Percentiles rank a stretch among this genome's conserved stretches.
Conservation (phyloP, 495 filamentous ascomycete genomes). For the Podospora pseudoanserina region DNA sequence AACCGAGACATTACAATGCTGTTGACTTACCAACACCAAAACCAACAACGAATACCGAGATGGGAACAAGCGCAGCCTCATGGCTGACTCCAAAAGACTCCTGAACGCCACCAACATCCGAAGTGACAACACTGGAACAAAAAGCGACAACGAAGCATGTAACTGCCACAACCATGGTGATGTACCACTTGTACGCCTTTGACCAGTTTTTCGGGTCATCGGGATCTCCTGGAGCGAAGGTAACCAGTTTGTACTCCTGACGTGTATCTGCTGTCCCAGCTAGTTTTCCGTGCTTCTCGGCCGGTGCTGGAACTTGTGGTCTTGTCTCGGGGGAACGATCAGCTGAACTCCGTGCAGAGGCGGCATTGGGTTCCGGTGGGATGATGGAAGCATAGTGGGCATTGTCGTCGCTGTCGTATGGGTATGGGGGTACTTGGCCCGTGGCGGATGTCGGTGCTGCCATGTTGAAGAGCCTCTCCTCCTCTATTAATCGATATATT, state of each 20-base stretch:
- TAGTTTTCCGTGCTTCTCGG: conserved; percentile 14
- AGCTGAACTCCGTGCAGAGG: background rate
- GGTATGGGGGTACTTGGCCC: background rate
- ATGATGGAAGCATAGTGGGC: conserved; percentile 8
- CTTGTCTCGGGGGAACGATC: background rate
- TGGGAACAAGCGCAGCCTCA: conserved; percentile 62
- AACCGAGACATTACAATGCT: background rate
- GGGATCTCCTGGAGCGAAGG: conserved; percentile 62
- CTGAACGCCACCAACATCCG: conserved; percentile 59
- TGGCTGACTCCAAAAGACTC: conserved; percentile 59
- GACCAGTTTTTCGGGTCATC: conserved; percentile 69
- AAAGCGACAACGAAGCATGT: conserved; percentile 67
- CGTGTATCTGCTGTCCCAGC: conserved; percentile 7
- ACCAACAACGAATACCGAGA: conserved; percentile 74
- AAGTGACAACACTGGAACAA: conserved; percentile 61
- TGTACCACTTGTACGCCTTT: conserved; percentile 62
- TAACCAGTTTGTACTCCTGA: conserved; percentile 63
- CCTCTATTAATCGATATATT: background rate
- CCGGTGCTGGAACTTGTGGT: background rate
- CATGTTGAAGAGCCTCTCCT: background rate
- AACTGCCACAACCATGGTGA: conserved; percentile 61
- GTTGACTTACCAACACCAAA: conserved; percentile 60
- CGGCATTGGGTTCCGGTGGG: background rate
- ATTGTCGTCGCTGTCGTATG: background rate
- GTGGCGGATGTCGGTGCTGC: background rate